These are phyloP conservation scores for Phytophthora vignae DNA, from an alignment of 352 stramenopile genomes.

Conservation along the genomic window DNA sequence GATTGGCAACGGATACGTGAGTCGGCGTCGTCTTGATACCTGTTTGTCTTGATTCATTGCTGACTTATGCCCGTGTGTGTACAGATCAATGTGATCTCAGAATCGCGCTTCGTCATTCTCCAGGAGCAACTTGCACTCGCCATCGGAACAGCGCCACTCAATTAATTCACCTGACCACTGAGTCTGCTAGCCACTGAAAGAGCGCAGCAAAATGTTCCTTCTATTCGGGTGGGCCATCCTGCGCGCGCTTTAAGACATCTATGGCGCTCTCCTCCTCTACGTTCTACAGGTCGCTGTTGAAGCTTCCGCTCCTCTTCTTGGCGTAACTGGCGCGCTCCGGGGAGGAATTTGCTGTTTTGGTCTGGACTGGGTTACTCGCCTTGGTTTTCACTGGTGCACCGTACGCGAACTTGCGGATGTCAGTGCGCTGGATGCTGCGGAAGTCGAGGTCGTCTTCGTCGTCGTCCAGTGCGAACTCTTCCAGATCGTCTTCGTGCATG, in stretches of 20 bases:
- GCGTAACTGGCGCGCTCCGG: slow-evolving; percentile 9
- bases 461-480: slow-evolving; percentile 76
- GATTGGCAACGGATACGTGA: slow-evolving; percentile 64
- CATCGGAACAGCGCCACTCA: not conserved
- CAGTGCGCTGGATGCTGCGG: slow-evolving; percentile 39
- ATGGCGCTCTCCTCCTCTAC: slow-evolving; percentile 19
- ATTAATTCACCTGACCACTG: slow-evolving; percentile 4
- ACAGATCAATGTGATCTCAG: slow-evolving; percentile 35
- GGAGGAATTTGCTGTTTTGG: slow-evolving; percentile 11
- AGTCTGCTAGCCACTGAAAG: not conserved
- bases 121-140: slow-evolving; percentile 18
- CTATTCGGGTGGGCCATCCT: slow-evolving; percentile 24
- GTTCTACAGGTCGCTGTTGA: slow-evolving; percentile 37
- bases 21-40: slow-evolving; percentile 11
- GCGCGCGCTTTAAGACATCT: slow-evolving; percentile 5
- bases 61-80: slow-evolving; percentile 4
- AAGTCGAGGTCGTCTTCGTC: slow-evolving; percentile 60
- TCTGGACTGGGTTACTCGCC: slow-evolving; percentile 17
- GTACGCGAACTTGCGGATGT: slow-evolving; percentile 47
- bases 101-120: slow-evolving; percentile 18
- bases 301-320: slow-evolving; percentile 40
- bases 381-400: slow-evolving; percentile 33
- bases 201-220: slow-evolving; percentile 11
- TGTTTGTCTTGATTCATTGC: slow-evolving; percentile 7
- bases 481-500: slow-evolving; percentile 76